These are phyloP conservation scores for Mucuna pruriens DNA, from an alignment of 306 rosid species.

Conservation along the genomic window DNA sequence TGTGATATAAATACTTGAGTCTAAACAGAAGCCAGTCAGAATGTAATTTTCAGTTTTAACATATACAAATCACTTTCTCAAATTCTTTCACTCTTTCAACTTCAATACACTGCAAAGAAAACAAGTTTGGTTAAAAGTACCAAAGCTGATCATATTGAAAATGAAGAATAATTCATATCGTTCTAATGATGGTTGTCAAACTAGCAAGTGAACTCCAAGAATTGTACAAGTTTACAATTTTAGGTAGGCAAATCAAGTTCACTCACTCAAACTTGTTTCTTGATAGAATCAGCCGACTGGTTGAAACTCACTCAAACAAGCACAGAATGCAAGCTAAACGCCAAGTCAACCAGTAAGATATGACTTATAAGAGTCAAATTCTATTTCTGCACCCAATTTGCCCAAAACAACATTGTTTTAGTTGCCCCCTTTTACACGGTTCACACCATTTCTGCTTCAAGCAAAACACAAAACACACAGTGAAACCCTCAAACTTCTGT, in stretches of 20 bases:
- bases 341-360: not conserved
- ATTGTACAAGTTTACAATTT: not conserved
- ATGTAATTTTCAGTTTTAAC: too few relatives aligned
- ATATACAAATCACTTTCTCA: too few relatives aligned
- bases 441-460: not conserved
- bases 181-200: not conserved
- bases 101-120: slow-evolving; percentile 6
- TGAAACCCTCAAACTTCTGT: not conserved
- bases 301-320: not conserved
- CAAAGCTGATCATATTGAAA: slow-evolving; percentile 7
- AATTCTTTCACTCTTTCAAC: too few relatives aligned
- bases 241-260: not conserved
- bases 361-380: not conserved
- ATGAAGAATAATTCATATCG: not conserved
- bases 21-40: too few relatives aligned
- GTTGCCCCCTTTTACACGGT: not conserved
- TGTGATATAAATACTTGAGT: too few relatives aligned
- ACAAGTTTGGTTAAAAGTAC: slow-evolving; percentile 6
- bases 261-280: not conserved
- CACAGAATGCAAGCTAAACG: not conserved
- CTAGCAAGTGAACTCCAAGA: not conserved
- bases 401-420: not conserved
- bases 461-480: not conserved
- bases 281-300: not conserved
- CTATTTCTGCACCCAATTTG: not conserved